Base-by-base conservation (phyloP, 2,329 filamentous ascomycete genomes). In the Diaporthe destruens region DNA sequence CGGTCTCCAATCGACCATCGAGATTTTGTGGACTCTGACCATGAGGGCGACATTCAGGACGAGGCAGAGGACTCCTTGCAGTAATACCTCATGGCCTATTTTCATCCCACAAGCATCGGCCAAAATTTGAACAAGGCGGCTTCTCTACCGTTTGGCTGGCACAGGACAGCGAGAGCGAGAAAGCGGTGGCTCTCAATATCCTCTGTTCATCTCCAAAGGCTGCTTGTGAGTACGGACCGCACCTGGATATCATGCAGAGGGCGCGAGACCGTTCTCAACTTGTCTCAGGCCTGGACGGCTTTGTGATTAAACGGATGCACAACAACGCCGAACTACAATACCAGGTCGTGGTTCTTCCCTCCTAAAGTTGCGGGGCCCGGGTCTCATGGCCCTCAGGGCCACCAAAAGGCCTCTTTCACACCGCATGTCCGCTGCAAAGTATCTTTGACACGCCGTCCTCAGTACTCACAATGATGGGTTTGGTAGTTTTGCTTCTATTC, bases 401-500 rank as follows among this genome's bases (percentile, higher is more conserved):
- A 39, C 25, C 63, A 39, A 66, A 32, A 54, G 6, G 23, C 42
- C 44, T 36, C 12, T 65, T 5, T 25, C 32, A 3, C 16, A 51
- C 23, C 47, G 61, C 49, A 66, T 66, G 47, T 53, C 47, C 14
- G 63, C 49, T 2, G 63, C 32, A 20, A 54, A 54, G 51, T 29
- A 67, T 3, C 16, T 67, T 32, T 32, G 54, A 3, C 47, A 54
- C 29, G 47, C 47, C 8, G 11, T 59, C 42, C 12, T 18, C 34
- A 18, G 36, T 20, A 23, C 54, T n/a, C 63, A 67, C 20, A 18
- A 18, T 8, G 47, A 34, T 23, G 63, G 47, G 11, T 25, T 67
- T 20, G 63, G n/a, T n/a, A n/a, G n/a, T n/a, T n/a, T n/a, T n/a
- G n/a, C n/a, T n/a, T n/a, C n/a, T n/a, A n/a, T n/a, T n/a, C n/a